A percentile compares a stretch with the other conserved stretches of the same genome.
phyloP scores from a whole-genome alignment of 768 basidiomycete species.

The Pholiota molesta region DNA sequence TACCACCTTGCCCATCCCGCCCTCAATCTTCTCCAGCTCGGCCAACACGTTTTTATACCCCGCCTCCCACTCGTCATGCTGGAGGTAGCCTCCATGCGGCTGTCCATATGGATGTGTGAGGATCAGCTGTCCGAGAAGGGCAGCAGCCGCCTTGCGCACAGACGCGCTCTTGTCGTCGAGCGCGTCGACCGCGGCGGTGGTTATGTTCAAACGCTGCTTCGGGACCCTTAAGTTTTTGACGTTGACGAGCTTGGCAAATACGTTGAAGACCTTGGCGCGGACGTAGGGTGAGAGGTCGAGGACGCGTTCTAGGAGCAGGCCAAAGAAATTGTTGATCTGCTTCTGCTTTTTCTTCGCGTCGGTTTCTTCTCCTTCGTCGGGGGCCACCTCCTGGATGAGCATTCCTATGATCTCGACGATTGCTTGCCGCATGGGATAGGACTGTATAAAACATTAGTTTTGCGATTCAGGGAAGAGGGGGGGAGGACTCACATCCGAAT shows the following conservation, averaged over 20 bases:
- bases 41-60: constrained; percentile 64
- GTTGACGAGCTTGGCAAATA: constrained; percentile 71
- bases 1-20: constrained; percentile 64
- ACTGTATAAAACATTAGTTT: constrained; percentile 43
- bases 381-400: constrained; percentile 81
- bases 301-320: constrained; percentile 83
- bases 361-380: constrained; percentile 49
- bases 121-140: constrained; percentile 74
- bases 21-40: constrained; percentile 75
- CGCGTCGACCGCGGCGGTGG: constrained; percentile 74
- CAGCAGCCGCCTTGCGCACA: constrained; percentile 85
- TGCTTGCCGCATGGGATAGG: constrained; percentile 96
- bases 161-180: constrained; percentile 89
- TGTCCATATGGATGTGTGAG: constrained; percentile 87
- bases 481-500: constrained; percentile 73
- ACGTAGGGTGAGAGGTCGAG: constrained; percentile 91
- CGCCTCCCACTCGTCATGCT: constrained; percentile 70
- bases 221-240: constrained; percentile 80
- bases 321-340: constrained; percentile 80
- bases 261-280: constrained; percentile 82
- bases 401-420: constrained; percentile 88
- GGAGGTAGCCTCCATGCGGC: constrained; percentile 82
- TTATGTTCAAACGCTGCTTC: constrained; percentile 78
- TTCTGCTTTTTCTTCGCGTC: constrained; percentile 58
- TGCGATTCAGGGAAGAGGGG: not conserved